phyloP scores from a whole-genome alignment of 2,329 filamentous ascomycete species.

The Hypoxylon sp. region DNA sequence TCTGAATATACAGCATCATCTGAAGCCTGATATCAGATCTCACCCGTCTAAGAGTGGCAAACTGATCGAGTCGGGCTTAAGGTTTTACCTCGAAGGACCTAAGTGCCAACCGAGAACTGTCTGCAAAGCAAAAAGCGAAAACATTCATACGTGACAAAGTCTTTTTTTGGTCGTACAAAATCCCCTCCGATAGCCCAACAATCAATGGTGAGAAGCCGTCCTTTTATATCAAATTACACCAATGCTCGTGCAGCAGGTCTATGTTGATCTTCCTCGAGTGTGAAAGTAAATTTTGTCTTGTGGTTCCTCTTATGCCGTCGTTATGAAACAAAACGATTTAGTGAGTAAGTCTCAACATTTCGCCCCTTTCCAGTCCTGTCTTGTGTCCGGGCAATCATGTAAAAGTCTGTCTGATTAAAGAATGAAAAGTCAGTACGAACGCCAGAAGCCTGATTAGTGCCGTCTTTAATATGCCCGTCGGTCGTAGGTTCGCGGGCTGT shows the following conservation, averaged over 20 bases:
- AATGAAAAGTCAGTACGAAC: constrained; percentile 47
- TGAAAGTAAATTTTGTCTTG: constrained; percentile 54
- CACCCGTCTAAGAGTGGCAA: not conserved
- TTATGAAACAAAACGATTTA: constrained; percentile 54
- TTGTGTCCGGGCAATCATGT: constrained; percentile 45
- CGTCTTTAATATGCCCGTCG: constrained; percentile 48
- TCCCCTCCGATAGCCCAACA: constrained; percentile 40
- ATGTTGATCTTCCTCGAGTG: constrained; percentile 51
- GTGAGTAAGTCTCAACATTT: constrained; percentile 35
- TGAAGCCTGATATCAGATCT: not conserved
- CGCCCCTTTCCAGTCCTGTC: constrained; percentile 41
- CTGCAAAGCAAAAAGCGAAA: constrained; percentile 32
- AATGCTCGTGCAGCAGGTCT: constrained; percentile 54
- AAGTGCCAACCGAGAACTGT: constrained; percentile 22
- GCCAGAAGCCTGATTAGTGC: constrained; percentile 48
- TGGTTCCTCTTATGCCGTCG: constrained; percentile 53
- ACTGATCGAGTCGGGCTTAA: not conserved
- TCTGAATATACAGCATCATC: constrained; percentile 4
- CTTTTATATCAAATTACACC: constrained; percentile 52
- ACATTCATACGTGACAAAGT: constrained; percentile 41
- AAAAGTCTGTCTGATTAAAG: constrained; percentile 49
- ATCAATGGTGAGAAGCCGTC: constrained; percentile 38
- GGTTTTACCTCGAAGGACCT: not conserved
- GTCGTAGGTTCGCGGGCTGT: constrained; percentile 40
- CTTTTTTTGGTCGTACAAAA: constrained; percentile 49